Base-by-base conservation (phyloP, 2,329 filamentous ascomycete genomes). In the Orbilia quercus region DNA sequence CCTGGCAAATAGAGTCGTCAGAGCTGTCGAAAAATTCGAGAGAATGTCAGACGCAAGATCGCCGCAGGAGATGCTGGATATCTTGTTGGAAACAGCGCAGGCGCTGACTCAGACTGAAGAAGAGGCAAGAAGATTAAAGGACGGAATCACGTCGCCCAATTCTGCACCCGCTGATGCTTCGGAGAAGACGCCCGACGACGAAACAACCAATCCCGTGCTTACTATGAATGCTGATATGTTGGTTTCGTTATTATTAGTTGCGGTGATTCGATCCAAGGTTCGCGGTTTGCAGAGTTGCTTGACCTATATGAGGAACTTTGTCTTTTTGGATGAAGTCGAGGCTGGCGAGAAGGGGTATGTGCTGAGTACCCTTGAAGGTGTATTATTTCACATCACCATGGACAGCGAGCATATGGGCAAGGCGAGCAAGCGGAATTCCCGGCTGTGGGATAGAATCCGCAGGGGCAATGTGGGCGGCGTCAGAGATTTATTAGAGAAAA, bases 271-370 rank as follows among this genome's bases (percentile, higher is more conserved):
- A 75, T 91, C 94, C 9, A 91, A 95, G 72, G 88, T 96, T 23
- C 88, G 91, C 69, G 90, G 97, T 80, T 84, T 99, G 7, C 91
- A 96, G 77, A 92, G 95, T 1, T 87, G 94, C 18, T 83, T 99
- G 50, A 85, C 90, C n/a, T 99, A 98, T 80, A 96, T 98, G 85
- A 90, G 94, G 45, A 92, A 96, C 78, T 99, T 97, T 79, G 95
- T 97, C 76, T 99, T 96, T 81, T 93, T 96, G 55, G 95, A 98
- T 77, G 95, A 99, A 81, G 92, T 99, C 7, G 95, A 99, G 76
- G 96, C 89, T 74, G 95, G 95, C 53, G 95, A 99, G 81, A 90
- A 96, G 84, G 95, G 95, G 7, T 99, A 99, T 80, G 93, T 94
- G 0, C 81, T 99, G 55, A 98, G 94, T 80, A 99, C 95, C 0